These are phyloP conservation scores for Candida palmyrensis DNA, from an alignment of 805 yeast genomes.

Conservation along the genomic window DNA sequence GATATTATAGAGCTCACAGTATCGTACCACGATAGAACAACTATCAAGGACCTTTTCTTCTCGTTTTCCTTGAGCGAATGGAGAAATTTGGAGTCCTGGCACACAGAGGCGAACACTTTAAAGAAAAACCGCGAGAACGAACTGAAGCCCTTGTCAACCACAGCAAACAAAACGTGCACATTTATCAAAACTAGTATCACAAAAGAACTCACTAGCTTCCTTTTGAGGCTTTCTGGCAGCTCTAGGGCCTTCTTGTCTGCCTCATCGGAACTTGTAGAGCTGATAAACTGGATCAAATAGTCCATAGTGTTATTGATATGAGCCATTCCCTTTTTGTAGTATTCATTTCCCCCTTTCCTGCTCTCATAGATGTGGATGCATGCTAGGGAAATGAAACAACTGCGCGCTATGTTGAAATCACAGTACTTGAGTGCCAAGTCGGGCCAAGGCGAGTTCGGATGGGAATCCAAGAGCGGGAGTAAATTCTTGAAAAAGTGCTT, in stretches of 20 bases:
- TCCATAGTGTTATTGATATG: constrained; percentile 56
- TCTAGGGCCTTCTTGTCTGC: constrained; percentile 4
- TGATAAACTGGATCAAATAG: constrained; percentile 42
- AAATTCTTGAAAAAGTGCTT: constrained; percentile 52
- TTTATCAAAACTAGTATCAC: constrained; percentile 48
- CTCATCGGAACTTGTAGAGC: constrained; percentile 1
- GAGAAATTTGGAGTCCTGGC: constrained; percentile 39
- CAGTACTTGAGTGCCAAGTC: constrained; percentile 53
- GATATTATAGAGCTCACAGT: constrained; percentile 52
- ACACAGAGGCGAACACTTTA: constrained; percentile 45
- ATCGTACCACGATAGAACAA: constrained; percentile 57
- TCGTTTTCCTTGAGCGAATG: constrained; percentile 37
- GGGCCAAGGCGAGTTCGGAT: constrained; percentile 60
- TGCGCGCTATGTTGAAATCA: constrained; percentile 52
- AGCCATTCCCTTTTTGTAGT: constrained; percentile 46
- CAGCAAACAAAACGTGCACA: constrained; percentile 50
- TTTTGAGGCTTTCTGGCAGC: constrained; percentile 5
- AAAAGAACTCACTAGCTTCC: constrained; percentile 18
- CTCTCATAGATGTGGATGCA: constrained; percentile 56
- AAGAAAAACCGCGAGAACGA: constrained; percentile 46
- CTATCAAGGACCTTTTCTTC: constrained; percentile 44
- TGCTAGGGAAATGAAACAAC: constrained; percentile 52
- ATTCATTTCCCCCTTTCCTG: constrained; percentile 44
- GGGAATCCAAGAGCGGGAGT: constrained; percentile 51
- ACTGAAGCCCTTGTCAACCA: constrained; percentile 51